Base-by-base conservation (phyloP, 164 flowering plant species). In the Buxus sempervirens region DNA sequence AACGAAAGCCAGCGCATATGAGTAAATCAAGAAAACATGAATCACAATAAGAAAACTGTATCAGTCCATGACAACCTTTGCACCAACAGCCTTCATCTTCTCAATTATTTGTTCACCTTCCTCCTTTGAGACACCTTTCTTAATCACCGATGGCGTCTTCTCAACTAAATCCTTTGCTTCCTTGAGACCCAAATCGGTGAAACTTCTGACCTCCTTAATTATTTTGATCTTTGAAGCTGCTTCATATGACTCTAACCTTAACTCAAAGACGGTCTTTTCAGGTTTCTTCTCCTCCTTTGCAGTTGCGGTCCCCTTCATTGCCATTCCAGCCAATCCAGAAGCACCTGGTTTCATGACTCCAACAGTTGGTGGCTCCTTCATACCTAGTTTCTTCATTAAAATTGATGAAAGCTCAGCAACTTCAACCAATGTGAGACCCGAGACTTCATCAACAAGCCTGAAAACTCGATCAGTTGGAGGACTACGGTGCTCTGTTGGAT, bases 131-230 rank as follows among this genome's bases (percentile, higher is more conserved):
- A 92, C 86, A 14, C 98, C 95, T n/a, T 66, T 75, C 66, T 92
- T 92, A 57, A 92, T 74, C 38, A 92, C 82, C 0, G 88, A 54
- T 0, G 98, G 95, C 6, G 84, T 59, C 80, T 92, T 92, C 85
- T 90, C 97, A 54, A 91, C 97, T 65, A 91, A 79, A 54, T 89
- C 93, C 77, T 91, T 91, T 0, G 93, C 95, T 72, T 89, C 97
- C 83, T 91, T 91, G 19, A 89, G 80, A 54, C 95, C 95, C 79
- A 92, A 76, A 64, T 87, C 93, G 16, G 97, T 92, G 68, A 87
- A 85, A 65, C 77, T 82, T 69, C 97, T 75, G 18, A 92, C 86
- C 77, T 90, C 96, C 71, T 90, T 92, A 59, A 90, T 90, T 32
- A 90, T 66, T 72, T 90, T 92, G 26, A 90, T 82, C 80, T 92